Evolutionary conservation across 2,329 filamentous ascomycete genomes (phyloP).

Genomic region (Chaetomium strumarium): DNA sequence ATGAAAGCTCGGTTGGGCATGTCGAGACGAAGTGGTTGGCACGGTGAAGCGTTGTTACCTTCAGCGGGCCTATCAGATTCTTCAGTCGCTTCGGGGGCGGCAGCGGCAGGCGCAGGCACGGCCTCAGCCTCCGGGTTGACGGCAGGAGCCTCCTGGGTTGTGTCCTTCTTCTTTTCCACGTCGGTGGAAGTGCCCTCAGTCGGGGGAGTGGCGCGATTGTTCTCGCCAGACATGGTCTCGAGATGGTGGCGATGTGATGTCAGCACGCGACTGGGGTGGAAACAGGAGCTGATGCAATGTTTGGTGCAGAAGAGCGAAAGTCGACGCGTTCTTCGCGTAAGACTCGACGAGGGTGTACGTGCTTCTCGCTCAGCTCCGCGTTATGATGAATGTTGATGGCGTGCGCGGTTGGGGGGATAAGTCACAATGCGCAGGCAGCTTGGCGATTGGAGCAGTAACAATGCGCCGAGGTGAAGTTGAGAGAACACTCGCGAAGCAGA

Average conservation of each 20-base stretch:
- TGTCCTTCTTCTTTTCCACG: slow-evolving; percentile 16
- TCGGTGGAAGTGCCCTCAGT: slow-evolving; percentile 19
- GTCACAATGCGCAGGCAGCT: slow-evolving; percentile 19
- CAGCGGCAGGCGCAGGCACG: slow-evolving; percentile 12
- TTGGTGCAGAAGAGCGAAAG: slow-evolving; percentile 16
- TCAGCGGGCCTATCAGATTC: slow-evolving; percentile 21
- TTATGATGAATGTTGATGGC: slow-evolving; percentile 21
- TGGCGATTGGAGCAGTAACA: slow-evolving; percentile 9
- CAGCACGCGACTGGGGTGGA: slow-evolving; percentile 19
- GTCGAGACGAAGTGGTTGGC: not conserved
- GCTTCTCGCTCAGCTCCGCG: slow-evolving; percentile 10
- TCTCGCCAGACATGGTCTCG: slow-evolving; percentile 27
- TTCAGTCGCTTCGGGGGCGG: slow-evolving; percentile 25
- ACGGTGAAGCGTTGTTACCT: slow-evolving; percentile 15
- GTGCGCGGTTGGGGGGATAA: slow-evolving; percentile 17
- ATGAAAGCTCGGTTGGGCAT: not conserved
- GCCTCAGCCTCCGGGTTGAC: slow-evolving; percentile 16
- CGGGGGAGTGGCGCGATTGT: slow-evolving; percentile 14
- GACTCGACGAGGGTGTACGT: slow-evolving; percentile 8
- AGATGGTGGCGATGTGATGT: slow-evolving; percentile 25
- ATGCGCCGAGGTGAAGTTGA: slow-evolving; percentile 18
- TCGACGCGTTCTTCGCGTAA: slow-evolving; percentile 24
- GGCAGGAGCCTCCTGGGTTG: slow-evolving; percentile 7
- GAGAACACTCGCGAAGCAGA: slow-evolving; percentile 19
- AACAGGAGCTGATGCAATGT: slow-evolving; percentile 1